Evolutionary conservation across 129 eudicot genomes (phyloP), one percentile per base, ranked within the genome.

Genomic region (Lactuca saligna): DNA sequence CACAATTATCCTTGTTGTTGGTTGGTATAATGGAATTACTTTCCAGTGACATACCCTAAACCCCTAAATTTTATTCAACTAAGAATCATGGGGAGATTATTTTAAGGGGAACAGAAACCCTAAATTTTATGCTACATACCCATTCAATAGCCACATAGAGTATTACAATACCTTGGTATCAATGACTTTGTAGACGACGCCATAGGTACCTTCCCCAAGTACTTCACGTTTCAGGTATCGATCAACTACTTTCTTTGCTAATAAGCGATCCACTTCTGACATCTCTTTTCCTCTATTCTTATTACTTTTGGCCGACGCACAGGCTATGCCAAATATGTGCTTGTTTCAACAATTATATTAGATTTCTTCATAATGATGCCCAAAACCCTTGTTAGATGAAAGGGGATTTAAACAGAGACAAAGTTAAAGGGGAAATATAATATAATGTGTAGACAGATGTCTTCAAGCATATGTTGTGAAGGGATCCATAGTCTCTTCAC

Each of bases 201-300:
- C 98, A 63, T 93, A 93, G 17, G 98, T 93, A 57, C 98, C 98
- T 78, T 93, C 98, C 12, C 97, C 98, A 14, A 89, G 86, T 25
- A 87, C 88, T n/a, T 89, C 98, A 34, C 98, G 90, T 72, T 93
- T 93, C 49, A 93, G 69, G 69, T 93, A 93, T 7, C 98, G 88
- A 82, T 87, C 97, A 39, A 90, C 95, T 34, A 87, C 97, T 62
- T 85, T 92, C 81, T 89, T 89, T 3, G 80, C 67, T 35, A 75
- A 46, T 42, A 81, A 71, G 48, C 75, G 75, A 55, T 84, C 88
- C n/a, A 82, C 78, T 63, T 90, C 91, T 4, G 85, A 16, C 91
- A 86, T 86, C 25, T 15, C 37, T 29, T 58, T 60, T 44, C 31
- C 58, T 50, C 54, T 8, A 53, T 72, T 39, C 49, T 53, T 55